Percentiles rank a stretch among this genome's conserved stretches.
These are phyloP conservation scores for Saccharata proteae DNA, from an alignment of 2,329 filamentous ascomycete species.

Conservation along the genomic window DNA sequence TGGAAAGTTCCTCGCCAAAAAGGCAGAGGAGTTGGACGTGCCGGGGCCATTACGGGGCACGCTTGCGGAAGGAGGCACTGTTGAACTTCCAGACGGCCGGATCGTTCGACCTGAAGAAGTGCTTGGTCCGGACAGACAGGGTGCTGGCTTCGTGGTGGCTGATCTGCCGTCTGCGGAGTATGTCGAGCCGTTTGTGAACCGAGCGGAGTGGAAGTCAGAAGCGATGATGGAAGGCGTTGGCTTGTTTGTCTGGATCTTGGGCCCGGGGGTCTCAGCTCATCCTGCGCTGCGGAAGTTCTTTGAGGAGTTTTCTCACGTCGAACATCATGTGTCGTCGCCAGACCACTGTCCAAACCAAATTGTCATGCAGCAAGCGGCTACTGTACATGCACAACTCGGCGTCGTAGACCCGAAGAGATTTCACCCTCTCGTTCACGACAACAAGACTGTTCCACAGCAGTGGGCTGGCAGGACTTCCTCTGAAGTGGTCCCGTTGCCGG, in stretches of 20 bases:
- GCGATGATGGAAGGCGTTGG: constrained; percentile 55
- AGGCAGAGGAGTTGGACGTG: constrained; percentile 55
- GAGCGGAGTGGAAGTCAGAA: constrained; percentile 58
- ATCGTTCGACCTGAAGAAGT: constrained; percentile 81
- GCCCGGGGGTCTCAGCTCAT: constrained; percentile 52
- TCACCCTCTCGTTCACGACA: constrained; percentile 38
- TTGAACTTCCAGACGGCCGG: constrained; percentile 51
- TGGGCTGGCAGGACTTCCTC: constrained; percentile 8
- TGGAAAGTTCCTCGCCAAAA: constrained; percentile 63
- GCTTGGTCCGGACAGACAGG: constrained; percentile 52
- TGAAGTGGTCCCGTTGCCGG: constrained; percentile 12
- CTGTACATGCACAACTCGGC: constrained; percentile 56
- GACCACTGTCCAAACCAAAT: constrained; percentile 69
- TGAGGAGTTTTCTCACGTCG: constrained; percentile 42
- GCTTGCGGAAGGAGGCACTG: constrained; percentile 51
- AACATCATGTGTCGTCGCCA: constrained; percentile 66
- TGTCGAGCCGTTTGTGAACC: constrained; percentile 54
- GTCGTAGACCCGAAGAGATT: constrained; percentile 65
- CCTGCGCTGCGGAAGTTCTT: constrained; percentile 58
- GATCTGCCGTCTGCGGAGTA: constrained; percentile 65
- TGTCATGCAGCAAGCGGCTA: constrained; percentile 53
- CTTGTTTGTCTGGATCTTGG: constrained; percentile 72
- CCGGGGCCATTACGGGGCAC: constrained; percentile 44
- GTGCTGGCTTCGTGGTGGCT: constrained; percentile 64
- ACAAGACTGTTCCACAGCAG: constrained; percentile 33